A percentile compares a stretch with the other conserved stretches of the same genome.
Evolutionary conservation across 2,329 filamentous ascomycete genomes (phyloP).

Genomic region (Aureobasidium lini): DNA sequence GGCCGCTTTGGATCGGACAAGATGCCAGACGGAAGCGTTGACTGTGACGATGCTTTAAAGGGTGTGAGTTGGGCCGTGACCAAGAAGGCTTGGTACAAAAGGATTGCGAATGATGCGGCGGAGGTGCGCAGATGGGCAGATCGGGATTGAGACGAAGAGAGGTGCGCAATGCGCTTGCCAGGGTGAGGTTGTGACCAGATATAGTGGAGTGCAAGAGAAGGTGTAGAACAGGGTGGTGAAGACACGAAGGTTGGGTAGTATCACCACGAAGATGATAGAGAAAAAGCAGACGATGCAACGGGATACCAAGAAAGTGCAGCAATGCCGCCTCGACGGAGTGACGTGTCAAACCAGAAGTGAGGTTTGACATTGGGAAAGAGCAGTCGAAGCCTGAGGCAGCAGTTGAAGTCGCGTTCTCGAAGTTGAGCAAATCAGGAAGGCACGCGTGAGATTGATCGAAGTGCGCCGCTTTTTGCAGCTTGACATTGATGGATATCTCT

Average conservation of each 20-base stretch:
- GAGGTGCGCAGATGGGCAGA: too few species aligned
- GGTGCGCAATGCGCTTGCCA: not conserved
- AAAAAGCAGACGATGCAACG: not conserved
- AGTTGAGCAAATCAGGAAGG: not conserved
- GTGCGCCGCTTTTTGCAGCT: not conserved
- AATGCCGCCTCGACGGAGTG: too few species aligned
- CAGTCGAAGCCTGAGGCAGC: not conserved
- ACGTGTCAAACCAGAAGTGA: not conserved
- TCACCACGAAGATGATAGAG: too few species aligned
- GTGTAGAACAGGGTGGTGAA: too few species aligned
- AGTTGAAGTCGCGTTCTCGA: not conserved
- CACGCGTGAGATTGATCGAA: not conserved
- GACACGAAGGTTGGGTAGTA: too few species aligned
- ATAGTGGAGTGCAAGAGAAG: not conserved
- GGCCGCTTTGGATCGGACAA: too few species aligned
- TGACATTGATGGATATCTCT: slow-evolving; percentile 10
- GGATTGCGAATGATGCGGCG: too few species aligned
- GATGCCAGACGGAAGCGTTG: too few species aligned
- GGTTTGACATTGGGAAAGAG: not conserved
- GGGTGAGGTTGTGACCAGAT: not conserved
- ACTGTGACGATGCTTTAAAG: not conserved
- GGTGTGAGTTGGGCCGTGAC: too few species aligned
- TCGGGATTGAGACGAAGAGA: not conserved
- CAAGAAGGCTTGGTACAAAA: too few species aligned
- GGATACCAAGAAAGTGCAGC: too few species aligned